Evolutionary conservation across 148 eudicot genomes (phyloP).

Genomic region (Suaeda aralocaspica): DNA sequence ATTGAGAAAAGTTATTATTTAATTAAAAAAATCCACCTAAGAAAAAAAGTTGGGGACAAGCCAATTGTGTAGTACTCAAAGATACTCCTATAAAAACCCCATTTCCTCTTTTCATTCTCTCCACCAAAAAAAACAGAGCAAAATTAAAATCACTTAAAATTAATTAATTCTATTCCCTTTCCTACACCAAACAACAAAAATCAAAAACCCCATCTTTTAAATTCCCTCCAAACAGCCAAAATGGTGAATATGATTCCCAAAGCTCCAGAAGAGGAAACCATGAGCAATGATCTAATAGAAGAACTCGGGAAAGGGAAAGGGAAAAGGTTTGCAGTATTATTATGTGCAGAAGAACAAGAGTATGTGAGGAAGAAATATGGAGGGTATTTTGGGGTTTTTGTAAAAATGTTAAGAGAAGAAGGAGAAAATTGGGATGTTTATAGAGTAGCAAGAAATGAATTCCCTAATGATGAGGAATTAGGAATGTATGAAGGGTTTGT

Average conservation of each 20-base stretch:
- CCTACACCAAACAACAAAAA: background rate
- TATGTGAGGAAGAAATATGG: slow-evolving; percentile 75
- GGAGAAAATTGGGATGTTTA: slow-evolving; percentile 72
- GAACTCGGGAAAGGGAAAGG: slow-evolving; percentile 8
- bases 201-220: background rate
- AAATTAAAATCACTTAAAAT: background rate
- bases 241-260: slow-evolving; percentile 34
- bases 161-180: slow-evolving; percentile 7
- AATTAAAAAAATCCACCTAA: slow-evolving; percentile 1
- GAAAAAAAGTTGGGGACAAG: background rate
- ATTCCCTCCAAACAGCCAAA: background rate
- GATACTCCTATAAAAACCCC: slow-evolving; percentile 4
- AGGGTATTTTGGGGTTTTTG: slow-evolving; percentile 84
- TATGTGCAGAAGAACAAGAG: slow-evolving; percentile 81
- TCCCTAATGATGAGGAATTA: slow-evolving; percentile 57
- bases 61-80: background rate
- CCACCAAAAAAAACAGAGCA: background rate
- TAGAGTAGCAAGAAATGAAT: slow-evolving; percentile 48
- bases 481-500: slow-evolving; percentile 70
- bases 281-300: background rate
- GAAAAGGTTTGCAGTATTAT: slow-evolving; percentile 45
- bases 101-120: background rate
- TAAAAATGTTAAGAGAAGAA: slow-evolving; percentile 64
- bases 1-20: no score
- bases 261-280: slow-evolving; percentile 4